phyloP scores from a whole-genome alignment of 2,329 filamentous ascomycete species.

The Ophiostoma piceae region DNA sequence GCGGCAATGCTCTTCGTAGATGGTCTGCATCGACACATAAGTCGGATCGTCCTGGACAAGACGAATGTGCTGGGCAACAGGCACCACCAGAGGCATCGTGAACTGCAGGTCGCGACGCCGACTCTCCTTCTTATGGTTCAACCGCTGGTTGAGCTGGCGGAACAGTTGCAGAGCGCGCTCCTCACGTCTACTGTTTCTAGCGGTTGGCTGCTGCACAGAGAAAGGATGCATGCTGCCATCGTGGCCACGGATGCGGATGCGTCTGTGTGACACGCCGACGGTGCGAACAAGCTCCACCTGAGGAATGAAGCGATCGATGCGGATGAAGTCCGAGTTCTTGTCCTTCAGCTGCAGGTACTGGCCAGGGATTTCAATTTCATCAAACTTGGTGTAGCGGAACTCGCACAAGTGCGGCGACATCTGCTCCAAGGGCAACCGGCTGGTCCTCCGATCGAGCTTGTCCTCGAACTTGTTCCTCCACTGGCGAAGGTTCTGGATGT shows the following conservation, averaged over 20 bases:
- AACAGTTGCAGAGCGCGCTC: constrained; percentile 95
- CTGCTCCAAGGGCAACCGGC: constrained; percentile 69
- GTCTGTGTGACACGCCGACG: constrained; percentile 83
- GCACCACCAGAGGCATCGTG: constrained; percentile 91
- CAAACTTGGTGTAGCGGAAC: constrained; percentile 95
- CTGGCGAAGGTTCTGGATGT: constrained; percentile 90
- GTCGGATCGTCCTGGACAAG: constrained; percentile 94
- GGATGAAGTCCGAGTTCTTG: constrained; percentile 97
- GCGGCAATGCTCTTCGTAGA: constrained; percentile 95
- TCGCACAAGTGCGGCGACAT: constrained; percentile 91
- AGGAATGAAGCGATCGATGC: constrained; percentile 93
- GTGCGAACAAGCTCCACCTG: constrained; percentile 89
- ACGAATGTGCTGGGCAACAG: constrained; percentile 86
- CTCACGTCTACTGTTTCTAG: constrained; percentile 85
- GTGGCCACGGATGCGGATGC: constrained; percentile 92
- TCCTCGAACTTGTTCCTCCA: constrained; percentile 99
- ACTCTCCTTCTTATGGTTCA: constrained; percentile 91
- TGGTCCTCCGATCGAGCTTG: constrained; percentile 80
- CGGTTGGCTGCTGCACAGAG: constrained; percentile 91
- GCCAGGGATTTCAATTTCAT: constrained; percentile 95
- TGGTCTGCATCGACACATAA: constrained; percentile 87
- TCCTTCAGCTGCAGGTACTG: constrained; percentile 97
- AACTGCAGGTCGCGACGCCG: constrained; percentile 91
- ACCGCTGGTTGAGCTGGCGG: constrained; percentile 90
- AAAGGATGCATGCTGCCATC: constrained; percentile 97